Evolutionary conservation across 805 yeast genomes (phyloP), one percentile per base, ranked within the genome.

Genomic region (Metschnikowia amazonensis): DNA sequence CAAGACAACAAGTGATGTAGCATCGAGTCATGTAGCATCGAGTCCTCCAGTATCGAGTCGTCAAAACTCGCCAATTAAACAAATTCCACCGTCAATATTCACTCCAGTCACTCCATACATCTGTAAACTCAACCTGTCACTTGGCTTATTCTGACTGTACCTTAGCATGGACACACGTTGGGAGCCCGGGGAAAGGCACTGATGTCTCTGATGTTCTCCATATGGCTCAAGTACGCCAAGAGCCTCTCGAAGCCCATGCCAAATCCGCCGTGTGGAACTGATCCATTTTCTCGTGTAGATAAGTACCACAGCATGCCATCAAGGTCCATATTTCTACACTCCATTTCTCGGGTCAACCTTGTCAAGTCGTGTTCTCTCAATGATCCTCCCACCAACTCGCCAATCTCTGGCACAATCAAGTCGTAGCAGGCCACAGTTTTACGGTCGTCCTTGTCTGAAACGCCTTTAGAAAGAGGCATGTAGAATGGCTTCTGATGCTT

Each of bases 321-420:
- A 2, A 62, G 58, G 43, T 78, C 75, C 90, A 89, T 86, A 1
- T 67, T 69, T 44, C 85, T 65, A 3, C 59, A 46, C 6, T 61
- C 46, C 63, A 92, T 80, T 48, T 79, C 84, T 0, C 50, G 50
- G 2, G 69, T 53, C 14, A 94, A 65, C 10, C 47, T 55, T 0
- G 64, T 73, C 48, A 76, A 67, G 50, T 77, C 66, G 57, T 86
- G 87, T 57, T 92, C 96, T 64, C 99, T 86, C 49, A 94, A 55
- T 0, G 97, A 89, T 0, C 99, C 99, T 2, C 99, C 99, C 6
- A 88, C 82, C 13, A 94, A 69, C 62, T 94, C 99, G 20, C 98
- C 99, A 46, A 94, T 76, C 16, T 84, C 92, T 0, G 99, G 99
- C 16, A 92, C 78, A 4, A 94, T 66, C 39, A 94, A 72, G 60